Base-by-base conservation (phyloP, 2,329 filamentous ascomycete species). In the Pseudocercospora pini-densiflorae region DNA sequence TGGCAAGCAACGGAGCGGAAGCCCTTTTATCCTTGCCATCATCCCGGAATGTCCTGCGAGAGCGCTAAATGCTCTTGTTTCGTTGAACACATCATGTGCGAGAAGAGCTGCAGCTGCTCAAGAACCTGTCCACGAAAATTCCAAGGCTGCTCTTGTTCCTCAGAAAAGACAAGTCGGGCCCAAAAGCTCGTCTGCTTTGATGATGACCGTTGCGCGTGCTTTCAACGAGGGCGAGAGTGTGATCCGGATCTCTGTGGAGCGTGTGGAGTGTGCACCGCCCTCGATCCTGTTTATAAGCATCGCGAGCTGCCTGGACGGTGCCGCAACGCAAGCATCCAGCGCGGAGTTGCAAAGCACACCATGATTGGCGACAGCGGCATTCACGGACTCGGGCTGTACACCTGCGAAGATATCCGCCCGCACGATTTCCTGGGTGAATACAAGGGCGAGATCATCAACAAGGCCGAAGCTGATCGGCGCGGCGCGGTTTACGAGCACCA, bases 391-490 rank as follows among this genome's bases (percentile, higher is more conserved):
- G 92, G 92, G 0, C 82, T 95, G 0, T 94, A 91, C 74, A 85
- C 89, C 1, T 89, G 88, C 3, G 89, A 92, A 73, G 82, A 88
- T 62, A 88, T 93, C 67, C 81, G 81, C 3, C 84, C 86, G 66
- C 88, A 89, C 61, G 89, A 91, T n/a, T 94, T 91, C 71, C 83
- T 95, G 19, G 90, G 91, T 33, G 92, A 95, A 76, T 95, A 95
- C 76, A 88, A 88, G 1, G 92, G 92, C 55, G 92, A 95, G 76
- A 83, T 93, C 10, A 89, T 94, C 64, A 89, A 87, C 4, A 85
- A 87, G 45, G 84, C 88, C 57, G 91, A 94, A 76, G 88, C 88
- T 3, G 87, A 92, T 24, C 86, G 91, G 3, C 85, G 91, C 43
- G 89, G 90, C 78, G 89, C 89, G 63, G 85, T 90, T 62, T 86